Percentiles rank a stretch among this genome's conserved stretches.
These are phyloP conservation scores for Angomonas deanei DNA, from an alignment of 208 protist species.

Conservation along the genomic window DNA sequence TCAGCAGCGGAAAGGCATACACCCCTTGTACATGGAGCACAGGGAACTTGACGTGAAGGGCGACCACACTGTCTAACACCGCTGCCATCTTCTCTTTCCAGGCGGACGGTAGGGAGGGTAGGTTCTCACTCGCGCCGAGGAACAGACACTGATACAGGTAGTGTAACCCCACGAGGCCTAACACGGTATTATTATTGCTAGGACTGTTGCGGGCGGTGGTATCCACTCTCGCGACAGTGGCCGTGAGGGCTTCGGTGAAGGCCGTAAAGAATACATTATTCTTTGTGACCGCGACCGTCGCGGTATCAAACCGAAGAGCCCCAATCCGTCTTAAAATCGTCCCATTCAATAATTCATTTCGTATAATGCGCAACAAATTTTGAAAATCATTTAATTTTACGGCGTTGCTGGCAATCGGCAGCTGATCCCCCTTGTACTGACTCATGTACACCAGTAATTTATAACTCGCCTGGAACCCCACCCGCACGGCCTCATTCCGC, in stretches of 20 bases:
- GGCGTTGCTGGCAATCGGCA: conserved; percentile 18
- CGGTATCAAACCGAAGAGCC: conserved; percentile 53
- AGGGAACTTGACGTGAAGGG: not conserved
- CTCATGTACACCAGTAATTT: conserved; percentile 13
- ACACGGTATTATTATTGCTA: conserved; percentile 3
- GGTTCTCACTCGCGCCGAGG: not conserved
- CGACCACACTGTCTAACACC: not conserved
- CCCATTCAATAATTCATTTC: conserved; percentile 50
- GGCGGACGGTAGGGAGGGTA: not conserved
- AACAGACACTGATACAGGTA: conserved; percentile 17
- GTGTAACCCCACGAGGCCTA: conserved; percentile 16
- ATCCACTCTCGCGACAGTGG: not conserved
- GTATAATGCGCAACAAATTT: not conserved
- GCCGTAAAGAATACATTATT: not conserved
- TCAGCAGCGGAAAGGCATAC: not conserved
- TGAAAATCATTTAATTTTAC: not conserved
- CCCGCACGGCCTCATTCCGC: conserved; percentile 49
- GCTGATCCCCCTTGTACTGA: conserved; percentile 25
- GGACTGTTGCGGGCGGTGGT: not conserved
- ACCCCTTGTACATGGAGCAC: not conserved
- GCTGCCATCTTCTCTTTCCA: not conserved
- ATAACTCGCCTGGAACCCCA: conserved; percentile 37
- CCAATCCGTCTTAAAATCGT: conserved; percentile 59
- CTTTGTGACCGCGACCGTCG: not conserved
- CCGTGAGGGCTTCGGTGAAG: not conserved